phyloP scores from a whole-genome alignment of 2,329 filamentous ascomycete species.

The Remersonia thermophila region DNA sequence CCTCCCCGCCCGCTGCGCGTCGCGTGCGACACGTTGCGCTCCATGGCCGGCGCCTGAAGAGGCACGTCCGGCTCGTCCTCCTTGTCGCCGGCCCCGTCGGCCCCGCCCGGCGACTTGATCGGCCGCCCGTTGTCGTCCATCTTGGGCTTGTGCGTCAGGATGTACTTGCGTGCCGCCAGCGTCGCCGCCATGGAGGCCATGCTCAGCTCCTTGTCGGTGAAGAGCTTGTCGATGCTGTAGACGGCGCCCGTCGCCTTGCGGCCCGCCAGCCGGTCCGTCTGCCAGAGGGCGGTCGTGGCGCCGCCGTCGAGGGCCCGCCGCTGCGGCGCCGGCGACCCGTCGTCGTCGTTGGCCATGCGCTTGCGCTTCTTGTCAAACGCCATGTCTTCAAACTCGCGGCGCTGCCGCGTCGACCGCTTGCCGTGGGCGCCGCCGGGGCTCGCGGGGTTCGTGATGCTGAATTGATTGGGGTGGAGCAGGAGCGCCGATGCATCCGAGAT shows the following conservation, averaged over 20 bases:
- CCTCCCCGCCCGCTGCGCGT: slow-evolving; percentile 49
- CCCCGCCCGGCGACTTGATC: slow-evolving; percentile 39
- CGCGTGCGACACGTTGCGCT: slow-evolving; percentile 50
- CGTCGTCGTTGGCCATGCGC: slow-evolving; percentile 46
- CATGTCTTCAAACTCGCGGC: slow-evolving; percentile 48
- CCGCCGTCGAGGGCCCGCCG: slow-evolving; percentile 43
- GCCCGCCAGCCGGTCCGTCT: slow-evolving; percentile 44
- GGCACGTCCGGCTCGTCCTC: slow-evolving; percentile 36
- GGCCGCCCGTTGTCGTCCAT: slow-evolving; percentile 36
- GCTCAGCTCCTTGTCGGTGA: slow-evolving; percentile 56
- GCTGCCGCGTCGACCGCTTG: slow-evolving; percentile 50
- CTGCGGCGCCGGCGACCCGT: slow-evolving; percentile 49
- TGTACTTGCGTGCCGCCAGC: slow-evolving; percentile 48
- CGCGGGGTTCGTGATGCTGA: slow-evolving; percentile 50
- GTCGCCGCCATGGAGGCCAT: slow-evolving; percentile 54
- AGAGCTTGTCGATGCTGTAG: slow-evolving; percentile 58
- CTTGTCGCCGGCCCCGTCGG: slow-evolving; percentile 39
- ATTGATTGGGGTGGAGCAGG: slow-evolving; percentile 56
- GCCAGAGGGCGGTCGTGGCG: slow-evolving; percentile 50
- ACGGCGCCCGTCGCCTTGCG: slow-evolving; percentile 46
- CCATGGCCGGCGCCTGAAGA: slow-evolving; percentile 44
- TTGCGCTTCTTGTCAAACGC: slow-evolving; percentile 47
- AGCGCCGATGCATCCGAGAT: slow-evolving; percentile 54
- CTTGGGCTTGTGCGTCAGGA: slow-evolving; percentile 44
- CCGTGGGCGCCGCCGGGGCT: slow-evolving; percentile 51